Conservation (phyloP, 2,329 filamentous ascomycete species). For the Aspergillus brasiliensis region DNA sequence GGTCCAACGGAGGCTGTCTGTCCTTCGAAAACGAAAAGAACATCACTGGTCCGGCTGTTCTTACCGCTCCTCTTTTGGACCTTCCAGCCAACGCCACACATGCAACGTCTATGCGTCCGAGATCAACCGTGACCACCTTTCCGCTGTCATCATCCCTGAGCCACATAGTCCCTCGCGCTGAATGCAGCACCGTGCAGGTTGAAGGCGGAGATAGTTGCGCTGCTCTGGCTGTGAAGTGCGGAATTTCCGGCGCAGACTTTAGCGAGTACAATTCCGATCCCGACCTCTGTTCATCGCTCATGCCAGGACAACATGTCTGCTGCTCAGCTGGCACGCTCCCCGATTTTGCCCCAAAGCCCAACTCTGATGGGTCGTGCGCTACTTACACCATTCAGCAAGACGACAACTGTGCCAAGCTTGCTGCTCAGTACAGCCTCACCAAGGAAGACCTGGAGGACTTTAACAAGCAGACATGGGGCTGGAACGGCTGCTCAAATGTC, state of each 20-base stretch:
- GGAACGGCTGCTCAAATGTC: slow-evolving; percentile 43
- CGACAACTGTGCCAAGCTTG: slow-evolving; percentile 24
- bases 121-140: not conserved
- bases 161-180: not conserved
- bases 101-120: too few relatives aligned
- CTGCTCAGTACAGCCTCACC: slow-evolving; percentile 37
- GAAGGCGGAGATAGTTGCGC: not conserved
- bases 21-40: too few relatives aligned
- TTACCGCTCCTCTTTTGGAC: too few relatives aligned
- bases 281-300: not conserved
- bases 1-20: too few relatives aligned
- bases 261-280: not conserved
- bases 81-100: too few relatives aligned
- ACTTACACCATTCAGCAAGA: slow-evolving; percentile 33
- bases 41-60: too few relatives aligned
- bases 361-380: slow-evolving; percentile 42
- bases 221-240: not conserved
- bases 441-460: slow-evolving; percentile 40
- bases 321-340: slow-evolving; percentile 16
- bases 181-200: not conserved
- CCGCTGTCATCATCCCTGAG: too few relatives aligned
- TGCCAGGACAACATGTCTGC: slow-evolving; percentile 13
- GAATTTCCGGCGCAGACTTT: not conserved
- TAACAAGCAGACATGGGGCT: slow-evolving; percentile 51
- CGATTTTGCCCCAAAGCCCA: slow-evolving; percentile 34